These are phyloP conservation scores for Populus tomentosa DNA, from an alignment of 441 rosid species.

Conservation along the genomic window DNA sequence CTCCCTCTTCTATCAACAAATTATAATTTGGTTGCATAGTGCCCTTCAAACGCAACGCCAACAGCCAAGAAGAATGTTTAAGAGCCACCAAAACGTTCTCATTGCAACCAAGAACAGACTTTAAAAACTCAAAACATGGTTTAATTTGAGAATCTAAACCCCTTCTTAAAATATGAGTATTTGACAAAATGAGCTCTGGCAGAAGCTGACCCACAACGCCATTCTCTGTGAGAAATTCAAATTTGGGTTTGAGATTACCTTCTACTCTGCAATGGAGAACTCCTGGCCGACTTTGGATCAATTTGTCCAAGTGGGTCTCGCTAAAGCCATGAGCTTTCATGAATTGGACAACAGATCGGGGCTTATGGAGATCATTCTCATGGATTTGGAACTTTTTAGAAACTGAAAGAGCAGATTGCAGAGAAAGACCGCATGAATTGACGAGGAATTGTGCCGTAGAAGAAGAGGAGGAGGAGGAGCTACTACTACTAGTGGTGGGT, in stretches of 20 bases:
- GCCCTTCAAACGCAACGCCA: background rate
- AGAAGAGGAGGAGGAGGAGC: background rate
- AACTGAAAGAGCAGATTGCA: slow-evolving; percentile 11
- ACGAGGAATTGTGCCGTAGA: slow-evolving; percentile 13
- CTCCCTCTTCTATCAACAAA: slow-evolving; percentile 13
- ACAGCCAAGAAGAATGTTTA: background rate
- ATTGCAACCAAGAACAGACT: background rate
- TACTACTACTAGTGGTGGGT: background rate
- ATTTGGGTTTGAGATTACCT: background rate
- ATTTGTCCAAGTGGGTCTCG: slow-evolving; percentile 1
- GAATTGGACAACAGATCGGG: background rate
- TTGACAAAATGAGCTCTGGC: slow-evolving; percentile 7
- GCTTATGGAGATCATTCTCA: background rate
- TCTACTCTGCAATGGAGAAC: background rate
- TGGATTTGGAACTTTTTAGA: background rate
- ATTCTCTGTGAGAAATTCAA: background rate
- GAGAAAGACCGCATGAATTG: slow-evolving; percentile 7
- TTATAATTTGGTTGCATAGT: slow-evolving; percentile 4
- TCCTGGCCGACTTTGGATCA: background rate
- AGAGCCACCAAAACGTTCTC: background rate
- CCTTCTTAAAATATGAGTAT: background rate
- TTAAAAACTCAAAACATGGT: slow-evolving; percentile 5
- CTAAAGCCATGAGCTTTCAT: slow-evolving; percentile 9
- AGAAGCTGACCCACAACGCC: slow-evolving; percentile 18
- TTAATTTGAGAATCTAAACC: slow-evolving; percentile 9